Evolutionary conservation across 441 rosid genomes (phyloP), one percentile per base, ranked within the genome.

Genomic region (Daphne laureola): DNA sequence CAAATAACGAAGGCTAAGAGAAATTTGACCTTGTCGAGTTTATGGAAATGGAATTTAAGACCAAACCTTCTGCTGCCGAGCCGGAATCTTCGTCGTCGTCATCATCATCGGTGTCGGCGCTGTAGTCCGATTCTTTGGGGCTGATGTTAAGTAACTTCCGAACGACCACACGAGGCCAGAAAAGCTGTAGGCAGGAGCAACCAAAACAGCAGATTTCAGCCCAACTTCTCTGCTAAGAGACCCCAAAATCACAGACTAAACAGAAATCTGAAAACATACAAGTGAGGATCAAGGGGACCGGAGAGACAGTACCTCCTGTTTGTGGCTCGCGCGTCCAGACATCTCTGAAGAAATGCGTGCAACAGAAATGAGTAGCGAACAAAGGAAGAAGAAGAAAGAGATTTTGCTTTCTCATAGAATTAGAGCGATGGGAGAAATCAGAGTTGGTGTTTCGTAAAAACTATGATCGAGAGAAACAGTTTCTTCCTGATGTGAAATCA

Each of bases 61-160:
- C 17, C 12, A 12, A 15, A 74, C 79, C 79, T 57, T 71, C 63
- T 18, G 38, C 44, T 4, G 65, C 69, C 50, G 74, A 65, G 49
- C 55, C 59, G 56, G 57, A 54, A 66, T 54, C 38, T 0, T 0
- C 73, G 44, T 67, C 70, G 12, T 69, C 74, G 0, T 67, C 70
- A 12, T 69, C 74, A 0, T 72, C 76, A 13, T 80, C 88, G 14
- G 82, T 46, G 67, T 89, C 96, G n/a, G 91, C 89, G 36, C 91
- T 82, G 69, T 70, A 88, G 63, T 88, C 89, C 52, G 87, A 79
- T 27, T 77, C 86, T 61, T 58, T 73, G 56, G 76, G 49, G 53
- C 67, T 63, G 69, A 88, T 78, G 68, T 86, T 83, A 38, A 88
- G 73, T 89, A 73, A 86, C 66, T 83, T 86, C 51, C 94, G 87